Percentiles rank a stretch among this genome's conserved stretches.
These are phyloP conservation scores for Leishmania martiniquensis DNA, from an alignment of 208 protist genomes.

Conservation along the genomic window DNA sequence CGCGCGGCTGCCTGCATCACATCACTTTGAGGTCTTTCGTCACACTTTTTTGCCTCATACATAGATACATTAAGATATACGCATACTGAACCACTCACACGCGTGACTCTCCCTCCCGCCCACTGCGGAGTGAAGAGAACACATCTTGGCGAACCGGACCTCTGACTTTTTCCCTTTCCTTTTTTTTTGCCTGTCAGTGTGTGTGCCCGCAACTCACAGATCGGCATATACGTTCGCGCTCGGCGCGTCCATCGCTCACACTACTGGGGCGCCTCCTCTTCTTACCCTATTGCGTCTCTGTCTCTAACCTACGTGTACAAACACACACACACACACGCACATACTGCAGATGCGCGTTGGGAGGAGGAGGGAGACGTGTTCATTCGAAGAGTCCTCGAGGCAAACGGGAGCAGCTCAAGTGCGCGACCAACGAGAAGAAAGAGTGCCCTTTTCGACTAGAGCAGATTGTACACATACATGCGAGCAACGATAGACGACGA, in stretches of 20 bases:
- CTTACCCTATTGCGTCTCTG: background rate
- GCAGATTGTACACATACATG: background rate
- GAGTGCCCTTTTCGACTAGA: background rate
- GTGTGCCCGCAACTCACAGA: background rate
- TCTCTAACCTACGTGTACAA: background rate
- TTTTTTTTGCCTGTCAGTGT: too few species aligned
- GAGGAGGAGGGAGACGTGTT: background rate
- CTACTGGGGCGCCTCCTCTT: background rate
- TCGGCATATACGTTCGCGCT: background rate
- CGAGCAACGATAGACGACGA: conserved; percentile 21
- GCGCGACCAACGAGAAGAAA: too few species aligned
- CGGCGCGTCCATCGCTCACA: background rate
- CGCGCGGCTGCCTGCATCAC: background rate
- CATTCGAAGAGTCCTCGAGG: background rate
- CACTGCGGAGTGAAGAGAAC: too few species aligned
- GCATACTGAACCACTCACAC: background rate
- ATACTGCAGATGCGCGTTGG: background rate
- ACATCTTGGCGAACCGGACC: background rate
- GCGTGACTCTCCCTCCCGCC: background rate
- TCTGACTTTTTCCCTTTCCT: background rate
- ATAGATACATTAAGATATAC: background rate
- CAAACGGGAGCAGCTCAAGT: background rate
- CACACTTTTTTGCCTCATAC: background rate
- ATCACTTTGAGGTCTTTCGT: background rate
- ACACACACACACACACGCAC: background rate